Conservation (phyloP, 2,329 filamentous ascomycete species). For the Aureobasidium sp. region DNA sequence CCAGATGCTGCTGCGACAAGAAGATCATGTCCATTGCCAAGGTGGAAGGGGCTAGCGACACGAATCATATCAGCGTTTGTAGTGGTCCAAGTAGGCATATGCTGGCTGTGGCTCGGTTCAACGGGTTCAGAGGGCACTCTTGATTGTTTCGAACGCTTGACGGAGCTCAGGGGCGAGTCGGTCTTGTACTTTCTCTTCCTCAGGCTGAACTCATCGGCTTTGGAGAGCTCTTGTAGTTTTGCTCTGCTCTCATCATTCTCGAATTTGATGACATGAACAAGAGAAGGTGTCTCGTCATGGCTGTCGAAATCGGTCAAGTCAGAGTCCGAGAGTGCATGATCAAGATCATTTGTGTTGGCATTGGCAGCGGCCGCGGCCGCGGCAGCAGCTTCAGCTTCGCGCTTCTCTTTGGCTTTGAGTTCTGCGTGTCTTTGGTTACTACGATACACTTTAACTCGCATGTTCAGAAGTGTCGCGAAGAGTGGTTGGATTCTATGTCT, state of each 20-base stretch:
- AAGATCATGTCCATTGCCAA: background rate
- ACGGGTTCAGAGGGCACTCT: background rate
- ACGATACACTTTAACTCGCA: background rate
- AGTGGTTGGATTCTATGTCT: background rate
- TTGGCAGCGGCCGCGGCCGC: background rate
- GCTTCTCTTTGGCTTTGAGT: background rate
- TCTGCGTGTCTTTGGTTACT: background rate
- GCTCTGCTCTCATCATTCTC: background rate
- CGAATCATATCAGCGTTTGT: background rate
- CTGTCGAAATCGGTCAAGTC: constrained; percentile 2
- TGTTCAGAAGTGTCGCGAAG: background rate
- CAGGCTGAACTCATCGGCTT: background rate
- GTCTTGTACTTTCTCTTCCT: background rate
- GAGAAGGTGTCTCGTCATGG: background rate
- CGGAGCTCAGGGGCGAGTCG: background rate
- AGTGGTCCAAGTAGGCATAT: background rate
- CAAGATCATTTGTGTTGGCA: background rate
- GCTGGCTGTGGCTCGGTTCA: background rate
- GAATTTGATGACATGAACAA: background rate
- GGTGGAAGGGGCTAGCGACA: background rate
- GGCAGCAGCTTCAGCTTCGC: background rate
- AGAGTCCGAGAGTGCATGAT: background rate
- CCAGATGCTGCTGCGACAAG: background rate
- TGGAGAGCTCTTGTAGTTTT: background rate
- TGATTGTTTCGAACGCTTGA: background rate